Percentiles rank a stretch among this genome's conserved stretches.
phyloP scores from a whole-genome alignment of 176 grass and related monocot species.

The Chrysopogon serrulatus region DNA sequence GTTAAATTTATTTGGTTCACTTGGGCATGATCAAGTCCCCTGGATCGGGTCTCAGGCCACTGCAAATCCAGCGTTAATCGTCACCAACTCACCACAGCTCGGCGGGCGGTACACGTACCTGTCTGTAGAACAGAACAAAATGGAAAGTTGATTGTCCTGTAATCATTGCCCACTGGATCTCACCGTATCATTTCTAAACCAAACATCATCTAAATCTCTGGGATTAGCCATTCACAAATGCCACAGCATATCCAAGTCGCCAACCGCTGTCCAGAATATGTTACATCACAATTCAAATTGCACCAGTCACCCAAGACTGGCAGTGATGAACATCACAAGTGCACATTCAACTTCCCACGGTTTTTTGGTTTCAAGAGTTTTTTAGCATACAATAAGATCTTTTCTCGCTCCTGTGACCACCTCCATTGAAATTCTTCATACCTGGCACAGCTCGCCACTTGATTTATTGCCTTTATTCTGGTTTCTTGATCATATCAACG shows the following conservation, averaged over 20 bases:
- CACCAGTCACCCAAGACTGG: not conserved
- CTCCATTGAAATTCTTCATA: not conserved
- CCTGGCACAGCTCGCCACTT: not conserved
- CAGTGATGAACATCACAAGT: not conserved
- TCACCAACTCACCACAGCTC: too few relatives aligned
- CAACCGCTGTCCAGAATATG: not conserved
- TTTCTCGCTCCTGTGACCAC: not conserved
- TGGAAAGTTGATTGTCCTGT: not conserved
- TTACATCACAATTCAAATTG: not conserved
- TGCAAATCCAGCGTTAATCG: not conserved
- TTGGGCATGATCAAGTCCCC: too few relatives aligned
- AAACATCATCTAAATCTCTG: not conserved
- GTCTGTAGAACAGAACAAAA: not conserved
- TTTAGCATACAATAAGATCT: not conserved
- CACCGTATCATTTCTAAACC: not conserved
- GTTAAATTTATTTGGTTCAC: not conserved
- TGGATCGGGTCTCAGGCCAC: not conserved
- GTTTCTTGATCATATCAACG: slow-evolving; percentile 45
- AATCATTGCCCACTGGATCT: not conserved
- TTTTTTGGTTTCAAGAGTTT: not conserved
- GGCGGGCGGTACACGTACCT: not conserved
- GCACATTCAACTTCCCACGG: not conserved
- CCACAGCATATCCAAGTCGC: not conserved
- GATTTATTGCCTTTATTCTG: not conserved
- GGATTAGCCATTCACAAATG: not conserved